Base-by-base conservation (phyloP, 2,329 filamentous ascomycete species). In the Pseudonectria foliicola region DNA sequence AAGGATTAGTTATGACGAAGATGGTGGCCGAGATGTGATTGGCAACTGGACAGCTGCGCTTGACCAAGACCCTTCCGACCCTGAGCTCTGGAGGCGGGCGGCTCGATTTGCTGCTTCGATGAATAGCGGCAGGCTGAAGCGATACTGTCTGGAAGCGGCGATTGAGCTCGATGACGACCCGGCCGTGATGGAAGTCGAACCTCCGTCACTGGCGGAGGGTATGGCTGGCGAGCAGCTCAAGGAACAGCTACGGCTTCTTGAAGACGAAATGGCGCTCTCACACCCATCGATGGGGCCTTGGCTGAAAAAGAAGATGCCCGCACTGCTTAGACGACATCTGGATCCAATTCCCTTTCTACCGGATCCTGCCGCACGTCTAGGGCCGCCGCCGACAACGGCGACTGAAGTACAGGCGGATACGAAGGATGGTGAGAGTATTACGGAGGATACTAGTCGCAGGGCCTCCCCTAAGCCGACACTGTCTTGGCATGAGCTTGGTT, bases 121-220 rank as follows among this genome's bases (percentile, higher is more conserved):
- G 28, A 71, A 68, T 29, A 80, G 77, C 42, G 53, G 62, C 1
- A 66, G 76, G 10, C 65, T 80, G 16, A 73, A 69, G 44, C 63
- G 78, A 25, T 82, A 75, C 49, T 81, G 77, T 39, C 60, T 82
- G 3, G 78, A 82, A 50, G 75, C 78, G 23, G 77, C 78, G 6
- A 73, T 82, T 23, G 78, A 82, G 54, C 60, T 81, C 25, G 78
- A 82, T 43, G 78, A 82, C 48, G 78, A 82, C 45, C 78, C 78
- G 0, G 67, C 77, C 3, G 62, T 80, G 2, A 67, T 68, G 18
- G 77, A 82, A 42, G 70, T 81, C 10, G 71, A 77, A 23, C 77
- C 78, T 0, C 73, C 74, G 0, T 79, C 77, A 1, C 58, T 82
- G 11, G 75, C 77, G 27, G 78, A 82, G 48, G 74, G 68, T 0